A percentile compares a stretch with the other conserved stretches of the same genome.
Conservation (phyloP, 1,284 basidiomycete species). For the Taiwanofungus camphoratus region DNA sequence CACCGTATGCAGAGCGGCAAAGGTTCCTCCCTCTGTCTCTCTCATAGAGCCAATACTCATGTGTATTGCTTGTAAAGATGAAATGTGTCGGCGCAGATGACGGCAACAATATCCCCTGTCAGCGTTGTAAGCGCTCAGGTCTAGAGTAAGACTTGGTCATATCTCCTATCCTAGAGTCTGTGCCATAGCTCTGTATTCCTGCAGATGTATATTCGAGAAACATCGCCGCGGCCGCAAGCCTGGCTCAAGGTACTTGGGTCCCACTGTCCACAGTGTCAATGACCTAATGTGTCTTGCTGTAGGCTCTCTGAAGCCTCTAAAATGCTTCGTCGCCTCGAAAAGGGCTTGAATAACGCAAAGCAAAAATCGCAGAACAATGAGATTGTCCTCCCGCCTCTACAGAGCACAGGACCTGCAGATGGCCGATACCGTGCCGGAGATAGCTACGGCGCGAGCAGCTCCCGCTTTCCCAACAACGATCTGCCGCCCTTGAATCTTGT, state of each 20-base stretch:
- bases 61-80: conserved; percentile 49
- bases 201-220: conserved; percentile 77
- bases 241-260: conserved; percentile 69
- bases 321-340: conserved; percentile 79
- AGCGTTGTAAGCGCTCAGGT: conserved; percentile 73
- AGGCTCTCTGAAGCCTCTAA: conserved; percentile 83
- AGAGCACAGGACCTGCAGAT: conserved; percentile 18
- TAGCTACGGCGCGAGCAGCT: conserved; percentile 24
- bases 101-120: conserved; percentile 58
- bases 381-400: conserved; percentile 29
- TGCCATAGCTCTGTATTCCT: conserved; percentile 2
- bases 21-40: conserved; percentile 40
- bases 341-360: conserved; percentile 72
- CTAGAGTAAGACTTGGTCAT: conserved; percentile 47
- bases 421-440: conserved; percentile 2
- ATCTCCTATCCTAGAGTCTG: conserved; percentile 1
- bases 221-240: conserved; percentile 80
- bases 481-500: conserved; percentile 42
- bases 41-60: conserved; percentile 14
- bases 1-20: conserved; percentile 76
- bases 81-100: conserved; percentile 84
- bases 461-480: conserved; percentile 39
- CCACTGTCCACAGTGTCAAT: background rate
- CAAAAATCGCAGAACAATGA: conserved; percentile 48
- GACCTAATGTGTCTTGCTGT: conserved; percentile 10